A percentile compares a stretch with the other conserved stretches of the same genome.
These are phyloP conservation scores for Zygosaccharomyces bailii DNA, from an alignment of 805 yeast species.

Conservation along the genomic window DNA sequence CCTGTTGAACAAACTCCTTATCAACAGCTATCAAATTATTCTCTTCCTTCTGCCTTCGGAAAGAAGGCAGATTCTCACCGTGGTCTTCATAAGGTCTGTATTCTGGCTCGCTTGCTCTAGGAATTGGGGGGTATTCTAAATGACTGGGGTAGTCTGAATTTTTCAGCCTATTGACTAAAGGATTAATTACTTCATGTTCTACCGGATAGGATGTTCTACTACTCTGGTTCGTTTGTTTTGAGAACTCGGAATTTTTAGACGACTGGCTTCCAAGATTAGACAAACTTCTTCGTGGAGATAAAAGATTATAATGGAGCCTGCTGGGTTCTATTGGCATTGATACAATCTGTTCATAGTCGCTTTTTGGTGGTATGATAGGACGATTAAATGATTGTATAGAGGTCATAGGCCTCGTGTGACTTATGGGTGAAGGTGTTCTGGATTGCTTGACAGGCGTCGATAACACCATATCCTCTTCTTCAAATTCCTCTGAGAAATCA, in stretches of 20 bases:
- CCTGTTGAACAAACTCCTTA: no score
- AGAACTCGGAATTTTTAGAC: constrained; percentile 29
- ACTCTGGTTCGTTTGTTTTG: constrained; percentile 22
- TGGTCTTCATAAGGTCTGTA: not conserved
- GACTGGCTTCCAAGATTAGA: constrained; percentile 29
- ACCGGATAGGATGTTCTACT: constrained; percentile 22
- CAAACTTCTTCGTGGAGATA: constrained; percentile 27
- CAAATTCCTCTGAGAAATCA: constrained; percentile 1
- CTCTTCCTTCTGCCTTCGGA: not conserved
- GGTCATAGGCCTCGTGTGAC: constrained; percentile 6
- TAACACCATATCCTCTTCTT: constrained; percentile 1
- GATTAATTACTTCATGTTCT: constrained; percentile 6
- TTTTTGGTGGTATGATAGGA: constrained; percentile 9
- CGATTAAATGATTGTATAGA: constrained; percentile 11
- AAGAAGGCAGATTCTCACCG: not conserved
- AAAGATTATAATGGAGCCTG: constrained; percentile 2
- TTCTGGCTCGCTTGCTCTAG: not conserved
- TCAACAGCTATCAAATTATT: no score
- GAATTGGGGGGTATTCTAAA: not conserved
- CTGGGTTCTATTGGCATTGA: constrained; percentile 1
- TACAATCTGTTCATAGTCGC: constrained; percentile 3
- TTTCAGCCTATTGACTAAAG: not conserved
- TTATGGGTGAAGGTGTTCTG: not conserved
- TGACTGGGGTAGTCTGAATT: not conserved
- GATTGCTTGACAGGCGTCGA: constrained; percentile 9